Base-by-base conservation (phyloP, 2,329 filamentous ascomycete genomes). In the Diatrype stigma region DNA sequence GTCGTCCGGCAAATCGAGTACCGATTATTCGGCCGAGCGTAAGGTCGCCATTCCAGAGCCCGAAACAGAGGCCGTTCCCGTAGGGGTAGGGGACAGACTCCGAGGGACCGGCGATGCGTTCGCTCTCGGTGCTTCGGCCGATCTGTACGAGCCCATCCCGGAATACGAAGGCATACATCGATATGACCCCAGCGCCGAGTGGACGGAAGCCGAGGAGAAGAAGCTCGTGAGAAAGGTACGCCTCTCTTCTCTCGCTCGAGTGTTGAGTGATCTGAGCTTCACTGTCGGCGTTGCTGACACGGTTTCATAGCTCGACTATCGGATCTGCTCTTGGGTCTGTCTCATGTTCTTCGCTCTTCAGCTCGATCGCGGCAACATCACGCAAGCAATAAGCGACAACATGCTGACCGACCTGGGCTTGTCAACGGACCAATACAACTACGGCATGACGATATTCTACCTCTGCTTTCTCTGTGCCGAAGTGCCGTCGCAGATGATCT, bases 321-420 rank as follows among this genome's bases (percentile, higher is more conserved):
- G n/a, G 6, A 37, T 37, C 12, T 83, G 22, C 67, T 80, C 2
- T 79, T 81, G 1, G 80, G 75, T 0, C 77, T 78, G 68, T 1
- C 23, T 84, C 30, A 84, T 84, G 65, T 85, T 85, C 62, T 82
- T 84, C 56, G 78, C 77, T 1, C 71, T 86, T 6, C 78, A 86
- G 56, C 70, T 85, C 23, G 81, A 86, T 63, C 72, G 83, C 21
- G 75, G 77, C 26, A 86, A 86, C 58, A 72, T 86, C 12, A 54
- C 57, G 3, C 82, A 83, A 62, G 84, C 81, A 8, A 67, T 82
- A 16, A 80, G 79, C 0, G 82, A 85, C 63, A 84, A 82, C 51
- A 77, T 87, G 67, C 67, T 87, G 4, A 69, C 66, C 55, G 84
- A 83, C 47, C 62, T 76, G n/a, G 59, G 63, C 2, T 56, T 77